A percentile compares a stretch with the other conserved stretches of the same genome.
These are phyloP conservation scores for Aspergillus floridensis DNA, from an alignment of 2,329 filamentous ascomycete species.

Conservation along the genomic window DNA sequence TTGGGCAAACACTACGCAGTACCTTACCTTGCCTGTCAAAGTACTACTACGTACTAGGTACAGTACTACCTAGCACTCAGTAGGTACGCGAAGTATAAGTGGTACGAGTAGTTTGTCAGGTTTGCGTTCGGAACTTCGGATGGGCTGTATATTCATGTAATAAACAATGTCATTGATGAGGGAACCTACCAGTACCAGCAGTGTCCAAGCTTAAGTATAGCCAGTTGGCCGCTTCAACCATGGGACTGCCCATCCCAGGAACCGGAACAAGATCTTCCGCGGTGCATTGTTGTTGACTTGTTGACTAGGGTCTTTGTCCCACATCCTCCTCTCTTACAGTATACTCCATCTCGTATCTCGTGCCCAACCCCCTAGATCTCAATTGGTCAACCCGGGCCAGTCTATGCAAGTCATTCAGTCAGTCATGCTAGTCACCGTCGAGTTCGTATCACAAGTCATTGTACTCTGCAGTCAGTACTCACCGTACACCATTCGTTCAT, in stretches of 20 bases:
- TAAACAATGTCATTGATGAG: no score
- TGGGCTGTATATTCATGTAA: background rate
- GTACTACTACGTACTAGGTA: no score
- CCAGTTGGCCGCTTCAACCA: background rate
- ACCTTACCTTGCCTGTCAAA: no score
- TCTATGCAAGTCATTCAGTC: conserved; percentile 5
- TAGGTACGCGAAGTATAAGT: no score
- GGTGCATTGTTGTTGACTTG: background rate
- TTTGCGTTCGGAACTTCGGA: background rate
- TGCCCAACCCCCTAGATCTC: background rate
- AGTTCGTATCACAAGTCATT: background rate
- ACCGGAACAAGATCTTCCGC: background rate
- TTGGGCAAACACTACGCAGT: no score
- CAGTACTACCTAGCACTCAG: no score
- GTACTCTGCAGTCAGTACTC: conserved; percentile 30
- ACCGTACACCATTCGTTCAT: conserved; percentile 56
- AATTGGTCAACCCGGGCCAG: conserved; percentile 23
- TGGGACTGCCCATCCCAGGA: background rate
- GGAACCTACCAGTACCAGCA: no score
- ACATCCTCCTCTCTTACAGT: background rate
- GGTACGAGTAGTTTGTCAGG: no score
- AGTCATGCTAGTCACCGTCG: background rate
- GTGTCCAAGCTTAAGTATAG: background rate
- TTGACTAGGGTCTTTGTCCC: background rate
- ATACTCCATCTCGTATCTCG: background rate